These are phyloP conservation scores for Pseudocercospora musae DNA, from an alignment of 2,329 filamentous ascomycete genomes.

Conservation along the genomic window DNA sequence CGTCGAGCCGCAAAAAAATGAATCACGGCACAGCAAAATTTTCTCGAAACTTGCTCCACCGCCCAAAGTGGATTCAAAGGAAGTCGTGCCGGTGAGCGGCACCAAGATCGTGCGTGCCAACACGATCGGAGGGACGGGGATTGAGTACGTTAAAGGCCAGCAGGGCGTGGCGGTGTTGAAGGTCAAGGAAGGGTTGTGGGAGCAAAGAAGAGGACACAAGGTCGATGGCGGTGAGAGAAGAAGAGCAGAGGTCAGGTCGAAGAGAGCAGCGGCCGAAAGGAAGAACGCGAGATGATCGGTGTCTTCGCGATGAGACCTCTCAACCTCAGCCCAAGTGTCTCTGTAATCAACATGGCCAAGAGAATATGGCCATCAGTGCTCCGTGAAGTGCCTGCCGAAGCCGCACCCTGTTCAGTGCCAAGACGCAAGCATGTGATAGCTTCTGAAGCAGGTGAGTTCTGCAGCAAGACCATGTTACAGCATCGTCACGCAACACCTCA, in stretches of 20 bases:
- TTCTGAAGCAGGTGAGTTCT: neutral
- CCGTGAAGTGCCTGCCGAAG: neutral
- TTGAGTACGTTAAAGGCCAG: constrained; percentile 63
- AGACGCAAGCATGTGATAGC: neutral
- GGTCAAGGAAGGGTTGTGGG: constrained; percentile 87
- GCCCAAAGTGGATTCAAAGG: constrained; percentile 37
- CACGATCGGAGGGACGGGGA: constrained; percentile 71
- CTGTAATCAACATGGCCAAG: neutral
- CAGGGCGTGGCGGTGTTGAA: constrained; percentile 63
- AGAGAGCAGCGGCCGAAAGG: constrained; percentile 75
- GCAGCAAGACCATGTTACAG: neutral
- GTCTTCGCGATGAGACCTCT: neutral
- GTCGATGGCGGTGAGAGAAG: constrained; percentile 95
- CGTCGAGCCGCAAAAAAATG: neutral
- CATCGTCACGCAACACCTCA: neutral
- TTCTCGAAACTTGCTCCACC: constrained; percentile 27
- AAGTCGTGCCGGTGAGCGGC: constrained; percentile 48
- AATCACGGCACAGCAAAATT: constrained; percentile 21
- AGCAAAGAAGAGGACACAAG: constrained; percentile 80
- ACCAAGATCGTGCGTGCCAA: constrained; percentile 67
- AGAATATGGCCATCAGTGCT: neutral
- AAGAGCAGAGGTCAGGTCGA: constrained; percentile 79
- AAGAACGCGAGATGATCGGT: constrained; percentile 47
- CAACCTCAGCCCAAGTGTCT: neutral
- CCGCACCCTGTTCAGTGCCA: neutral